These are phyloP conservation scores for Jaapia argillacea DNA, from an alignment of 768 basidiomycete genomes.

Conservation along the genomic window DNA sequence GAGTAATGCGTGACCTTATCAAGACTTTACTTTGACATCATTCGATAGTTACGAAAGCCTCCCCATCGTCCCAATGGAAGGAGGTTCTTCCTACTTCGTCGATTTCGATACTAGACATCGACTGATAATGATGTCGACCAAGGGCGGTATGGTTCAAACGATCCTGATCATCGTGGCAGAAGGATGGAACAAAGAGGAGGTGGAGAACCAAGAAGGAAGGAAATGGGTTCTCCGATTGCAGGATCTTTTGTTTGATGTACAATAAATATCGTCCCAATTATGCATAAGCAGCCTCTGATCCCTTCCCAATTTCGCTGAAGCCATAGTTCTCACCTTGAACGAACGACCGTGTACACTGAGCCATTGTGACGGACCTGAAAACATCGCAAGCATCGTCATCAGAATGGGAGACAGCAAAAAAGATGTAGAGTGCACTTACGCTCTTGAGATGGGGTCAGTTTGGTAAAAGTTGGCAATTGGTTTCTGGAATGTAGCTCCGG, in stretches of 20 bases:
- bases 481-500: constrained; percentile 57
- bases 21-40: too few relatives aligned
- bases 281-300: constrained; percentile 33
- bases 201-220: too few relatives aligned
- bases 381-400: constrained; percentile 4
- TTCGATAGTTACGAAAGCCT: too few relatives aligned
- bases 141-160: too few relatives aligned
- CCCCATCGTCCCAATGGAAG: too few relatives aligned
- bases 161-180: too few relatives aligned
- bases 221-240: too few relatives aligned
- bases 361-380: constrained; percentile 87
- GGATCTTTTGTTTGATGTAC: neutral
- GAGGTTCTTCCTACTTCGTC: too few relatives aligned
- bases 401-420: neutral
- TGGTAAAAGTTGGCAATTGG: constrained; percentile 92
- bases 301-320: constrained; percentile 38
- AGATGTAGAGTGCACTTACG: constrained; percentile 40
- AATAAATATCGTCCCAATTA: constrained; percentile 13
- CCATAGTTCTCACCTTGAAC: constrained; percentile 63
- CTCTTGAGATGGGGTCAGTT: constrained; percentile 91
- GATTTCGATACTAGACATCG: too few relatives aligned
- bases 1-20: too few relatives aligned
- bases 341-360: constrained; percentile 83
- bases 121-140: too few relatives aligned
- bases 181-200: too few relatives aligned